These are phyloP conservation scores for Calonectria pseudoreteaudii DNA, from an alignment of 2,329 filamentous ascomycete genomes.

Conservation along the genomic window DNA sequence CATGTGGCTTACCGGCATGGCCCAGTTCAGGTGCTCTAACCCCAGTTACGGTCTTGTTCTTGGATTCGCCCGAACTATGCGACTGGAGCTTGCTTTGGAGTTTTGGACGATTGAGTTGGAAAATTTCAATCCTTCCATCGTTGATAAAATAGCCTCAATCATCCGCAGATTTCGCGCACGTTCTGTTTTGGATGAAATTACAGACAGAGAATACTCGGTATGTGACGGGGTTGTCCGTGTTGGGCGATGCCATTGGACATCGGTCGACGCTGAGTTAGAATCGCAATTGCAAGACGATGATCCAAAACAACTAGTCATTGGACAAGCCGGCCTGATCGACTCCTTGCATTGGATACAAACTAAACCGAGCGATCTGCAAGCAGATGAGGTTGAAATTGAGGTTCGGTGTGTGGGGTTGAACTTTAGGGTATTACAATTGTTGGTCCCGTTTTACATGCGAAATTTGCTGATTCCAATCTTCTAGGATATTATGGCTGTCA, in stretches of 20 bases:
- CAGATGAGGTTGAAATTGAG: background rate
- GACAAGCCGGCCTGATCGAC: background rate
- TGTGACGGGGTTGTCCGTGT: background rate
- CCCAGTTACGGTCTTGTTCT: background rate
- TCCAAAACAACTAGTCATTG: background rate
- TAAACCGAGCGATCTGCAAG: background rate
- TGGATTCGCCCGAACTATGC: background rate
- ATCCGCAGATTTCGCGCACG: background rate
- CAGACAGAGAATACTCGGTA: background rate
- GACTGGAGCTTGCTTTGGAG: background rate
- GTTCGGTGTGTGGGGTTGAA: background rate
- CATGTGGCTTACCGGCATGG: background rate
- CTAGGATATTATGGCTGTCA: background rate
- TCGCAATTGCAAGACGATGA: background rate
- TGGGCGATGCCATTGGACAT: background rate
- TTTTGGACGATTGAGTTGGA: background rate
- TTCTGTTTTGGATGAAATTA: background rate
- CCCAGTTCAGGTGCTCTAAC: background rate
- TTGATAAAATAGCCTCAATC: background rate
- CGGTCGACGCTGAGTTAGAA: background rate
- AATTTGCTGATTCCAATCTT: no score
- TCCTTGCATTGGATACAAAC: background rate
- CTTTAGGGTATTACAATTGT: constrained; percentile 43
- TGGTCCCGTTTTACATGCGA: no score
- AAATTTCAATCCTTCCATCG: no score